Conservation (phyloP, 495 filamentous ascomycete genomes). For the Xylaria longipes region DNA sequence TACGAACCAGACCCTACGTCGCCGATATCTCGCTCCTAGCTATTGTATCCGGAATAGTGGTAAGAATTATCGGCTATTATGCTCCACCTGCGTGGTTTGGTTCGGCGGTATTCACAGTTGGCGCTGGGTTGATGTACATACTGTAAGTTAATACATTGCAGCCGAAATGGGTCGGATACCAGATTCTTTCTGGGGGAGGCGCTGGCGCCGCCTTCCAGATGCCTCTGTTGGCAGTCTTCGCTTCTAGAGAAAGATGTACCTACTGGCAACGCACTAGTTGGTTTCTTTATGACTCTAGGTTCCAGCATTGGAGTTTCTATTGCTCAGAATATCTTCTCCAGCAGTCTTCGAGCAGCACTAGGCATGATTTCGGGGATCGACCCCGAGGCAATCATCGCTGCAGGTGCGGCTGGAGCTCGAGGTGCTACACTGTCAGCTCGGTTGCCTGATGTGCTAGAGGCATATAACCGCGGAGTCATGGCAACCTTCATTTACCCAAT, state of each 20-base stretch:
- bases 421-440: not conserved
- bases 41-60: constrained; percentile 49
- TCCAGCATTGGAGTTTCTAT: not conserved
- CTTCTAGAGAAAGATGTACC: not conserved
- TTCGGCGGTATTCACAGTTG: constrained; percentile 54
- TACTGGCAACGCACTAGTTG: not conserved
- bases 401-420: not conserved
- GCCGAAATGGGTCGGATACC: constrained; percentile 61
- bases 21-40: constrained; percentile 70
- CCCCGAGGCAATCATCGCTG: not conserved
- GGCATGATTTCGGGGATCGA: not conserved
- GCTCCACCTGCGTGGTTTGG: constrained; percentile 55
- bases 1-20: constrained; percentile 78
- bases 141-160: constrained; percentile 51
- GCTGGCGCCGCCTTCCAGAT: constrained; percentile 52
- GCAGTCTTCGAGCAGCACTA: not conserved
- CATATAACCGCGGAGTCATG: not conserved
- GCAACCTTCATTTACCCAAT: constrained; percentile 1
- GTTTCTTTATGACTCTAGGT: not conserved
- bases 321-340: constrained; percentile 8
- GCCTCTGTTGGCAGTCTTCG: not conserved
- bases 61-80: constrained; percentile 58
- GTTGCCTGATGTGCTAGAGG: not conserved
- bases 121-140: constrained; percentile 59
- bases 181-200: constrained; percentile 55